Base-by-base conservation (phyloP, 116 monocot genomes). In the Zostera marina region DNA sequence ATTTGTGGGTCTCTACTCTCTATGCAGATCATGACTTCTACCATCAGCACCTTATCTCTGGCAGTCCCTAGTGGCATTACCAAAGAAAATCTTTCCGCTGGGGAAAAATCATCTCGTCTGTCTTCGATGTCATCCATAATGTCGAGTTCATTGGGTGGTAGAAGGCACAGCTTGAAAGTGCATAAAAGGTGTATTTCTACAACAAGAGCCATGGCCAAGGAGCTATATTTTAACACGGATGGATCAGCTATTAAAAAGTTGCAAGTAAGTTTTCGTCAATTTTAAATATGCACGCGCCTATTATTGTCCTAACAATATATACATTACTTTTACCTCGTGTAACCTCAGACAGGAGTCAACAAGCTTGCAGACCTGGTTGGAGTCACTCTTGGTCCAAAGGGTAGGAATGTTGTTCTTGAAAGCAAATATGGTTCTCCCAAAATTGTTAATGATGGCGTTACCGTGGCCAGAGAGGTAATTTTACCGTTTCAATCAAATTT, bases 361-460 rank as follows among this genome's bases (percentile, higher is more conserved):
- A 77, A 77, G 72, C 77, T 82, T 54, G 78, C 82, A 54, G 82
- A 82, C 51, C 78, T 82, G 63, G 78, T 82, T 74, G 82, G 78
- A 41, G 77, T 82, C 25, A 78, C 78, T 17, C 82, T 82, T 62
- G 82, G 82, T 44, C 82, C 82, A 9, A 82, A 82, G 63, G 82
- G 82, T 0, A 77, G 82, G 41, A 82, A 82, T 69, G 82, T 82
- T 63, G 82, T 82, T 32, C 65, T 82, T 24, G 82, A 82, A 65
- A 82, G 78, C 75, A 82, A 82, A 54, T 82, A 82, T 59, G 82
- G 82, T 10, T 78, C 82, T 11, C 82, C 78, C 12, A 82, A 67
- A 51, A 76, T 84, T 63, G 76, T 84, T 24, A 79, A 74, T 64
- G 76, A 79, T 60, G 79, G 73, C 9, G 76, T 79, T 22, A 76